Percentiles rank a stretch among this genome's conserved stretches.
These are phyloP conservation scores for Alternaria novae-zelandiae DNA, from an alignment of 2,329 filamentous ascomycete genomes.

Conservation along the genomic window DNA sequence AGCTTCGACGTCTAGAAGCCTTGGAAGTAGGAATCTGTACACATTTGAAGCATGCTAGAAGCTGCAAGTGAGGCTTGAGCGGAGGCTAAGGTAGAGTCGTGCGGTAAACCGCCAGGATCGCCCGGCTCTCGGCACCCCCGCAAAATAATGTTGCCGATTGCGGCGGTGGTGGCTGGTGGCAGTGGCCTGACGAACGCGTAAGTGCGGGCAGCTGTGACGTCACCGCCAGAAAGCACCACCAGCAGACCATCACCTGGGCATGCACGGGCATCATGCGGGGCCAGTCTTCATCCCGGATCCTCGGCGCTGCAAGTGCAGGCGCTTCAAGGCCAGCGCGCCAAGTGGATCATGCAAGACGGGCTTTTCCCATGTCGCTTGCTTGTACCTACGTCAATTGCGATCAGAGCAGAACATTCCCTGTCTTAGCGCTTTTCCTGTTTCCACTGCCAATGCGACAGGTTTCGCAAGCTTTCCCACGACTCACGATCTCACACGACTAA, in stretches of 20 bases:
- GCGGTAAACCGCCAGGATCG: slow-evolving; percentile 2
- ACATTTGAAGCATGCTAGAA: neutral
- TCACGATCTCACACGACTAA: neutral
- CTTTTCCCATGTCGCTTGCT: slow-evolving; percentile 11
- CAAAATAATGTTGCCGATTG: slow-evolving; percentile 20
- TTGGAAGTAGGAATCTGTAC: neutral
- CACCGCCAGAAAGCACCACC: slow-evolving; percentile 20
- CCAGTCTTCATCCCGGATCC: slow-evolving; percentile 14
- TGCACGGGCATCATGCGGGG: neutral
- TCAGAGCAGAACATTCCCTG: slow-evolving; percentile 17
- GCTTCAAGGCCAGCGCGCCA: slow-evolving; percentile 13
- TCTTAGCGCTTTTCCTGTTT: slow-evolving; percentile 21
- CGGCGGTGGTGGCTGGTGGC: slow-evolving; percentile 1
- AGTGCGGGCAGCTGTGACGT: slow-evolving; percentile 22
- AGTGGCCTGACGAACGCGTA: slow-evolving; percentile 18
- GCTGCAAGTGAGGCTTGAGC: neutral
- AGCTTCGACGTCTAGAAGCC: neutral
- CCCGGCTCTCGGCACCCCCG: slow-evolving; percentile 18
- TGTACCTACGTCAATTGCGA: slow-evolving; percentile 34
- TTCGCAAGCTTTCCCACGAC: neutral
- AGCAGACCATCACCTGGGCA: slow-evolving; percentile 2
- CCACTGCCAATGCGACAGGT: neutral
- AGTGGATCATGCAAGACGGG: slow-evolving; percentile 21
- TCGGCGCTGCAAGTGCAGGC: slow-evolving; percentile 22
- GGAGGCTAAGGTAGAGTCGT: neutral